phyloP scores from a whole-genome alignment of 371 early-diverging fungal genomes.

The Sporodiniella umbellata region DNA sequence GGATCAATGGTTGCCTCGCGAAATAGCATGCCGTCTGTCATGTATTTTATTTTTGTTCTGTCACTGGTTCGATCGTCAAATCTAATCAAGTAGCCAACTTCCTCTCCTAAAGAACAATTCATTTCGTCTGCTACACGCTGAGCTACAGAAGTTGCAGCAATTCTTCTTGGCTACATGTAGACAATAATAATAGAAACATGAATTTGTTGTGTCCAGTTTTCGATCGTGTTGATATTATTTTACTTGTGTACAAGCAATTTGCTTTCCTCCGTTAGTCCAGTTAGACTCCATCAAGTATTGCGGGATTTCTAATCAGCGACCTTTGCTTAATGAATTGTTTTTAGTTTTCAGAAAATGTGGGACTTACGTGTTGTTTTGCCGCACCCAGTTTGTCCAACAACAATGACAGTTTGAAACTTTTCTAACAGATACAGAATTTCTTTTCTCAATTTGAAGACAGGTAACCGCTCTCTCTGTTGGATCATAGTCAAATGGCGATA shows the following conservation, averaged over 20 bases:
- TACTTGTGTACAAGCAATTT: conserved; percentile 79
- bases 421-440: conserved; percentile 61
- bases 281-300: conserved; percentile 76
- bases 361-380: conserved; percentile 81
- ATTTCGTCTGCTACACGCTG: conserved; percentile 93
- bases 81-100: conserved; percentile 65
- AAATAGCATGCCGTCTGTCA: conserved; percentile 92
- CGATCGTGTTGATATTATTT: not conserved
- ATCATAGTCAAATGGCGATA: conserved; percentile 45
- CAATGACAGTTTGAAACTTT: conserved; percentile 63
- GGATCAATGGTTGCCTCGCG: conserved; percentile 76
- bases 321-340: not conserved
- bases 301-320: conserved; percentile 62
- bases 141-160: conserved; percentile 97
- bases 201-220: not conserved
- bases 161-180: conserved; percentile 87
- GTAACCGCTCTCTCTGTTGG: conserved; percentile 58
- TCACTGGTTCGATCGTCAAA: conserved; percentile 70
- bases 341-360: too few relatives aligned
- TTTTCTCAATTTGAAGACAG: conserved; percentile 55
- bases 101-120: conserved; percentile 70
- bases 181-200: too few relatives aligned
- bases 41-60: conserved; percentile 77
- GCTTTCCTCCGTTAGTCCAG: conserved; percentile 56
- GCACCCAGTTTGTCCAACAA: conserved; percentile 56